Evolutionary conservation across 352 stramenopile genomes (phyloP), one percentile per base, ranked within the genome.

Genomic region (Elongisporangium prolatum): DNA sequence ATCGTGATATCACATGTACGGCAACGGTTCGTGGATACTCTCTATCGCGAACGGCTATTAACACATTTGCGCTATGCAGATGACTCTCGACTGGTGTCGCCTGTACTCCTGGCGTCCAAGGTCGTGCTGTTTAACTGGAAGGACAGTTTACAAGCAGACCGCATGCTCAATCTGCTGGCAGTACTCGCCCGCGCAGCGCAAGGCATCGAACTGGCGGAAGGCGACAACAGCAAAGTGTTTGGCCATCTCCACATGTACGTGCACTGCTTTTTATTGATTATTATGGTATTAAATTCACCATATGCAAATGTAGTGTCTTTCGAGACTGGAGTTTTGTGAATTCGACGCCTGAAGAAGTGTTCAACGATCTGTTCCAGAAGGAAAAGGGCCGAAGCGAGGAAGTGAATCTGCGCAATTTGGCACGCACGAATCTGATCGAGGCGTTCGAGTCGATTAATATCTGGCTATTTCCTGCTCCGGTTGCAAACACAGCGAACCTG

Each of bases 61-160:
- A 21, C 11, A 21, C 6, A 47, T n/a, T 48, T 22, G n/a, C 21
- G 18, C 14, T 17, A 55, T 56, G 8, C 55, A 89, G 76, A 95
- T 52, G 86, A 95, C 59, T 95, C 84, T 56, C 65, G 84, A 51
- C 69, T 95, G 21, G 84, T 95, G 58, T 93, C 86, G 21, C 86
- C 86, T 2, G 83, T 95, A 44, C 67, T 95, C 52, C 64, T 95
- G n/a, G 64, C 86, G 20, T 95, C 86, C 21, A 95, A 95, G 55
- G 84, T 84, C 0, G 86, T 95, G 38, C 67, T 95, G n/a, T 95
- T 95, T 61, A 95, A 95, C 67, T 95, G 86, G 86, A 95, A 95
- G 61, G 86, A 95, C 62, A 91, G 82, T 71, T 59, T 95, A 1
- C 84, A 95, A 50, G 78, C 83, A 1, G 86, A 95, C 22, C 83